Percentiles rank a stretch among this genome's conserved stretches.
phyloP scores from a whole-genome alignment of 2,329 filamentous ascomycete genomes.

The Sporothrix euskadiensis region DNA sequence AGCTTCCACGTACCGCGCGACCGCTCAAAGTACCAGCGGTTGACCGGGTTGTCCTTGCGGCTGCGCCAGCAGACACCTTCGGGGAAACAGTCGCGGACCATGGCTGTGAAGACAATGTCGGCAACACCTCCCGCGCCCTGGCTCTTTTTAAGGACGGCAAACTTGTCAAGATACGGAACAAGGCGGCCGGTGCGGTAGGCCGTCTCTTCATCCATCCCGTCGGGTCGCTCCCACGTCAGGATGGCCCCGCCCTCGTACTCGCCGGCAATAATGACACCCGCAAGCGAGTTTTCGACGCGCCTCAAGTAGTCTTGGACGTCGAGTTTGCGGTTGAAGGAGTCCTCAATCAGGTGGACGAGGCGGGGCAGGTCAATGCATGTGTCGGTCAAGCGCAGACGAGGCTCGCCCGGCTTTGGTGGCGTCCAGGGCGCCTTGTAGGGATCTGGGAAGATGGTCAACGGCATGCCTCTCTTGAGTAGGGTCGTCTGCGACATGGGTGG shows the following conservation, averaged over 20 bases:
- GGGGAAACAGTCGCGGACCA: constrained; percentile 88
- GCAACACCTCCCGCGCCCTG: constrained; percentile 92
- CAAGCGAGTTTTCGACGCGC: constrained; percentile 77
- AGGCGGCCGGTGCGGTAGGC: constrained; percentile 60
- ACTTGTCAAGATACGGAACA: constrained; percentile 96
- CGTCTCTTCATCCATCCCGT: constrained; percentile 56
- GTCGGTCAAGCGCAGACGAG: constrained; percentile 72
- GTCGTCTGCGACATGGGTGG: constrained; percentile 55
- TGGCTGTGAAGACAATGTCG: constrained; percentile 93
- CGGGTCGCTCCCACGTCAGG: constrained; percentile 83
- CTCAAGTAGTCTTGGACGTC: constrained; percentile 80
- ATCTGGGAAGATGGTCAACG: constrained; percentile 78
- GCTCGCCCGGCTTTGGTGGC: constrained; percentile 59
- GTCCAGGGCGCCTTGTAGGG: constrained; percentile 66
- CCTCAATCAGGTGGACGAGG: constrained; percentile 83
- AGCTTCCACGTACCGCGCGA: constrained; percentile 82
- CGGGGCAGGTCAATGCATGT: constrained; percentile 78
- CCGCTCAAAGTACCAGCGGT: constrained; percentile 99
- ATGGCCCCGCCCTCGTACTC: constrained; percentile 96
- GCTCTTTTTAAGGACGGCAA: constrained; percentile 83
- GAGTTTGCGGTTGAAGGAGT: constrained; percentile 84
- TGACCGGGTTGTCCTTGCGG: constrained; percentile 87
- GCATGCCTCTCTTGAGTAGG: constrained; percentile 88
- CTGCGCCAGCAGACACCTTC: constrained; percentile 90
- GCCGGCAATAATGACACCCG: constrained; percentile 90